Evolutionary conservation across 2,329 filamentous ascomycete genomes (phyloP).

Genomic region (Chrysosporium keratinophilum): DNA sequence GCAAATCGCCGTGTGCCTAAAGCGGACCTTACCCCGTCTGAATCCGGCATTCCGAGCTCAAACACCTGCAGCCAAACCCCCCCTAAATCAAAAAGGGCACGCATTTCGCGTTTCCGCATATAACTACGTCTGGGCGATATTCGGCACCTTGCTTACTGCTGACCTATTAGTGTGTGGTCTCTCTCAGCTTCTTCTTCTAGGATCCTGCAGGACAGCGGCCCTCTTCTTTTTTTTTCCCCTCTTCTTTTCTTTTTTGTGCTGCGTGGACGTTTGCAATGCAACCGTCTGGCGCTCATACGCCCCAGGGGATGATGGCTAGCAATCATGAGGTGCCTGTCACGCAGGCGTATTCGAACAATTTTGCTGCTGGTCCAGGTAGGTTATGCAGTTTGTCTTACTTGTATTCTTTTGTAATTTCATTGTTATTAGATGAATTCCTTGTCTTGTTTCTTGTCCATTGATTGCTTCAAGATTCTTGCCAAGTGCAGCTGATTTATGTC

Average conservation of each 20-base stretch:
- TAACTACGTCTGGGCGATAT: too few species aligned
- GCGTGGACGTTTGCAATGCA: neutral
- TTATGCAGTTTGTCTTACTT: neutral
- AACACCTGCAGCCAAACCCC: too few species aligned
- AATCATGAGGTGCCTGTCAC: neutral
- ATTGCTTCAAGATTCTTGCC: neutral
- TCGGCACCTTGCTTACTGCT: too few species aligned
- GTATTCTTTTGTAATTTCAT: neutral
- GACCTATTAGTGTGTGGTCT: too few species aligned
- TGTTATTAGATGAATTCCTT: neutral
- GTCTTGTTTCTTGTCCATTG: neutral
- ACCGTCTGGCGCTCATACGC: neutral
- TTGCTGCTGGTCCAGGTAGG: constrained; percentile 1
- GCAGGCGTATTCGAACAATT: neutral
- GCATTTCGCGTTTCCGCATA: too few species aligned
- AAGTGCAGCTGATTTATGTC: neutral
- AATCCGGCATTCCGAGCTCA: too few species aligned
- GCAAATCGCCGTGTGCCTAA: too few species aligned
- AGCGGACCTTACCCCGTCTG: too few species aligned
- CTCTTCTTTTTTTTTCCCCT: neutral
- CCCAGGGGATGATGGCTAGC: neutral
- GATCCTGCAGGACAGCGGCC: neutral
- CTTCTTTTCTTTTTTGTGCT: neutral
- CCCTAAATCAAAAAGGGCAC: too few species aligned
- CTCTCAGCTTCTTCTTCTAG: too few species aligned